These are phyloP conservation scores for Wickerhamomyces canadensis DNA, from an alignment of 805 yeast genomes.

Conservation along the genomic window DNA sequence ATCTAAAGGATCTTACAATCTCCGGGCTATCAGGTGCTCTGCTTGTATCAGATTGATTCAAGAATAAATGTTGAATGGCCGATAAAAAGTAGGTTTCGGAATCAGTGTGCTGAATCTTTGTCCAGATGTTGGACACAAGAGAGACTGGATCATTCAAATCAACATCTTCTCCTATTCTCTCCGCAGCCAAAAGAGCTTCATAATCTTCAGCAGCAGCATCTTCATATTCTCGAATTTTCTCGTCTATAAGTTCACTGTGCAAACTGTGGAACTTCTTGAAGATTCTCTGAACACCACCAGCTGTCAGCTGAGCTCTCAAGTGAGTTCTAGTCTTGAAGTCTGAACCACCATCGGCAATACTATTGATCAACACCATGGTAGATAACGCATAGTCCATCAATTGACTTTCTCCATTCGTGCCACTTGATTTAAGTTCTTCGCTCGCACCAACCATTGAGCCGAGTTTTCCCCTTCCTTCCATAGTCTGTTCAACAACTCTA, in stretches of 20 bases:
- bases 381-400: conserved; percentile 66
- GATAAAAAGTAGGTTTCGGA: conserved; percentile 46
- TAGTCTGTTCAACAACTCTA: conserved; percentile 52
- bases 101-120: conserved; percentile 45
- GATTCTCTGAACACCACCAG: conserved; percentile 50
- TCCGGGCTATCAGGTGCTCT: conserved; percentile 42
- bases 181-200: conserved; percentile 35
- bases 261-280: conserved; percentile 47
- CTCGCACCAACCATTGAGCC: conserved; percentile 93
- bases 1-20: conserved; percentile 48
- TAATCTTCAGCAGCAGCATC: conserved; percentile 52
- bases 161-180: conserved; percentile 33
- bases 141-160: conserved; percentile 57
- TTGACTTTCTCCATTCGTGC: conserved; percentile 52
- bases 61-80: conserved; percentile 49
- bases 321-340: conserved; percentile 41
- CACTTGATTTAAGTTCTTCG: conserved; percentile 58
- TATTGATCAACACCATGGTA: conserved; percentile 64
- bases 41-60: conserved; percentile 29
- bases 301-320: conserved; percentile 53
- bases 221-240: conserved; percentile 59
- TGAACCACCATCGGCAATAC: conserved; percentile 42
- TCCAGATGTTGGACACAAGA: conserved; percentile 58
- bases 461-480: conserved; percentile 83
- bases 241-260: conserved; percentile 52